These are phyloP conservation scores for Ochromonas danica DNA, from an alignment of 108 stramenopile genomes.

Conservation along the genomic window DNA sequence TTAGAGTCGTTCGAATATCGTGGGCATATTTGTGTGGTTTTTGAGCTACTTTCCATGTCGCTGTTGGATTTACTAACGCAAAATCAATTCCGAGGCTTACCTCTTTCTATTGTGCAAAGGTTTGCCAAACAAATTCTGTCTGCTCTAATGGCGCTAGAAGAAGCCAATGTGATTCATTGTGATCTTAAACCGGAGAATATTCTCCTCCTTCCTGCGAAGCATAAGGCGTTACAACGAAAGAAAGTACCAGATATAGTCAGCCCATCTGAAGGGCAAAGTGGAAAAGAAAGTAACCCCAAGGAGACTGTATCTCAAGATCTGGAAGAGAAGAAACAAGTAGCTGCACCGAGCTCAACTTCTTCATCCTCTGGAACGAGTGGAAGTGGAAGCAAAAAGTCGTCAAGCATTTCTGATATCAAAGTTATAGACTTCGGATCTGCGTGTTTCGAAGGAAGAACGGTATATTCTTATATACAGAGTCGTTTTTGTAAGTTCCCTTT, in stretches of 20 bases:
- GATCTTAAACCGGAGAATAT: slow-evolving; percentile 99
- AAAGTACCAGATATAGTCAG: too few species aligned
- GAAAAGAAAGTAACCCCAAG: neutral
- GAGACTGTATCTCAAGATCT: slow-evolving; percentile 40
- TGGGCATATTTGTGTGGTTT: slow-evolving; percentile 88
- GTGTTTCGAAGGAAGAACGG: slow-evolving; percentile 71
- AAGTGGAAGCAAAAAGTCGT: slow-evolving; percentile 19
- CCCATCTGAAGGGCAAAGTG: neutral
- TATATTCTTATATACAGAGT: slow-evolving; percentile 93
- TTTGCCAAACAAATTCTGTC: slow-evolving; percentile 65
- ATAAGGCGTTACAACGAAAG: neutral
- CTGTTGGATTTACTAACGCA: slow-evolving; percentile 87
- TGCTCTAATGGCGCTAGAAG: slow-evolving; percentile 68
- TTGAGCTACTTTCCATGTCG: slow-evolving; percentile 84
- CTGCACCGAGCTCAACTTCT: too few species aligned
- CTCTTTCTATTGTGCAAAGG: slow-evolving; percentile 67
- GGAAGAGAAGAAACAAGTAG: too few species aligned
- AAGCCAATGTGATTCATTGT: slow-evolving; percentile 82
- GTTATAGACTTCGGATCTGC: slow-evolving; percentile 97
- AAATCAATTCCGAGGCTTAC: slow-evolving; percentile 87
- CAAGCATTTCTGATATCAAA: slow-evolving; percentile 59
- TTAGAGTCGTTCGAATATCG: slow-evolving; percentile 78
- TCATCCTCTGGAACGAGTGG: slow-evolving; percentile 11
- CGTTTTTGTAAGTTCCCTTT: slow-evolving; percentile 79
- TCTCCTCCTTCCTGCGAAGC: slow-evolving; percentile 60